Evolutionary conservation across 2,329 filamentous ascomycete species (phyloP), one percentile per base, ranked within the genome.

Genomic region (Lasiodiplodia sp.): DNA sequence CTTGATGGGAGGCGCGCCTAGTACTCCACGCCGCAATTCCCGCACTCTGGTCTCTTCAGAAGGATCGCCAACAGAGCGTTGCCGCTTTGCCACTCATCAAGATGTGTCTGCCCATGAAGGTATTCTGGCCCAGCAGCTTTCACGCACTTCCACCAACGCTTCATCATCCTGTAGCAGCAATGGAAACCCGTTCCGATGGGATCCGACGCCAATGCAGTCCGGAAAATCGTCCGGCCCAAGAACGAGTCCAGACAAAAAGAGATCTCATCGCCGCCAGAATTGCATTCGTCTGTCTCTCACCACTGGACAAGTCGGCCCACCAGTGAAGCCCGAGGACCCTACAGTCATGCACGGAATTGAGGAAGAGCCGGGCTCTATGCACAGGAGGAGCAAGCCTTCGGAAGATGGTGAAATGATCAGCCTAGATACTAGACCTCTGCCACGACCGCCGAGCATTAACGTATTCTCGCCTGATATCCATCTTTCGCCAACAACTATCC

Each of bases 111-210:
- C 75, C 7, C 79, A 77, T 49, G 70, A 76, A n/a, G 70, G 70
- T 10, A 73, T 72, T 1, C 78, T 78, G 0, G 76, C 77, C 23
- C 75, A 82, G 21, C 78, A 81, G 69, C 73, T 78, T 25, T 83
- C 81, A 2, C 75, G 79, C 52, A 76, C 79, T 2, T 82, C 77
- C 18, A 79, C 80, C 5, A 75, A 77, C 37, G 73, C 74, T 16
- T 80, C 79, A 7, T 76, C 75, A 11, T 73, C 72, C n/a, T 71
- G 77, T n/a, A 83, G 80, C 70, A 83, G 81, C 71, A 80, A 81
- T 56, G 81, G 80, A 3, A 83, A 83, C 67, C 81, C 82, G 0
- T 83, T 83, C 66, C 81, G 83, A 66, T 83, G 81, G 81, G 82
- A 83, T 68, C 75, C 74, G 28, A 69, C 74, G 23, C 79, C 77